These are phyloP conservation scores for Ophiostoma ulmi DNA, from an alignment of 2,329 filamentous ascomycete species.

Conservation along the genomic window DNA sequence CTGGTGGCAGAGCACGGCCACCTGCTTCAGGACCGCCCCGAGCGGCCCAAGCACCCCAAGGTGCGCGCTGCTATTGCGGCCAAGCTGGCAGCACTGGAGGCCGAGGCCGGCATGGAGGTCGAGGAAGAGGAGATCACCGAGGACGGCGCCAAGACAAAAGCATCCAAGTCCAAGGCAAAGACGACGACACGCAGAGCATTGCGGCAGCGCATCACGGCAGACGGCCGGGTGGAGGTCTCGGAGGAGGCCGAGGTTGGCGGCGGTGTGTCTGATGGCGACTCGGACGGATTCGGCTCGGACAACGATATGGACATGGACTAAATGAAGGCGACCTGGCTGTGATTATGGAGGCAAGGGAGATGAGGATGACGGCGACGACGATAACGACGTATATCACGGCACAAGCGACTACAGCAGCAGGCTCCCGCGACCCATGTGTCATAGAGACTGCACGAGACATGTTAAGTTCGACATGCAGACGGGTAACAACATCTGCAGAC, in stretches of 20 bases:
- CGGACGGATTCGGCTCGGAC: slow-evolving; percentile 28
- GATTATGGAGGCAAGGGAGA: not conserved
- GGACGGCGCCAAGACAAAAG: slow-evolving; percentile 30
- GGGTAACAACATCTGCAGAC: not conserved
- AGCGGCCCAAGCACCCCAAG: slow-evolving; percentile 37
- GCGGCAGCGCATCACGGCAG: slow-evolving; percentile 36
- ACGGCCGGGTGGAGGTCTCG: slow-evolving; percentile 39
- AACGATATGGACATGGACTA: slow-evolving; percentile 26
- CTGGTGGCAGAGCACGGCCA: slow-evolving; percentile 90
- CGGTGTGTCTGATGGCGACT: slow-evolving; percentile 29
- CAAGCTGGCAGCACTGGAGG: slow-evolving; percentile 19
- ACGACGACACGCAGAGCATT: slow-evolving; percentile 35
- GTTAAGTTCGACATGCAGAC: not conserved
- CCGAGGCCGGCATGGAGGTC: slow-evolving; percentile 56
- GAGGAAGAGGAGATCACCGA: slow-evolving; percentile 33
- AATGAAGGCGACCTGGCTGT: not conserved
- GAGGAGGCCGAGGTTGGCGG: slow-evolving; percentile 29
- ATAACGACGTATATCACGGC: not conserved
- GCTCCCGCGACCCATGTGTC: not conserved
- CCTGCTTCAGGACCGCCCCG: slow-evolving; percentile 65
- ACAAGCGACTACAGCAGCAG: not conserved
- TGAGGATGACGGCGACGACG: not conserved
- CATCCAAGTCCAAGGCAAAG: slow-evolving; percentile 25
- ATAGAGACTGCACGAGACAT: not conserved
- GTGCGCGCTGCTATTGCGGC: slow-evolving; percentile 43